Conservation (phyloP, 345 rosid species). For the Lepidium sativum region DNA sequence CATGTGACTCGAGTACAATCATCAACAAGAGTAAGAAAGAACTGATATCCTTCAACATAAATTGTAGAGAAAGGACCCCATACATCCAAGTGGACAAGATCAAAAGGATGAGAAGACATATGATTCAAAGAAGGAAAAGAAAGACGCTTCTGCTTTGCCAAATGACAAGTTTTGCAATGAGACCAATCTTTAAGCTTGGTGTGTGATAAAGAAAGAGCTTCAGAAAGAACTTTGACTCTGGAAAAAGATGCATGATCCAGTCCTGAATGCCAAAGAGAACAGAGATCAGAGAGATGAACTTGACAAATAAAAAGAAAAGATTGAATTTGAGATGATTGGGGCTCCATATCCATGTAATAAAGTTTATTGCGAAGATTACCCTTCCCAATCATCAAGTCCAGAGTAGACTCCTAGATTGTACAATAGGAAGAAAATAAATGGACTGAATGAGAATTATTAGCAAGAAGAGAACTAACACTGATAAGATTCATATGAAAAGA, state of each 20-base stretch:
- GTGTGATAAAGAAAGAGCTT: neutral
- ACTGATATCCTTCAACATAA: neutral
- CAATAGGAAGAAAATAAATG: neutral
- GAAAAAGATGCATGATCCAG: neutral
- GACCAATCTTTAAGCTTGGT: neutral
- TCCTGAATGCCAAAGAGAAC: neutral
- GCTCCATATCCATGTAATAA: neutral
- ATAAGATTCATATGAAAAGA: neutral
- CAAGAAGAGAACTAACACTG: neutral
- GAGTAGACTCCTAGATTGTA: neutral
- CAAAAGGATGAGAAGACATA: neutral
- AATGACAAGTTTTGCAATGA: neutral
- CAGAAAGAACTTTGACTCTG: neutral
- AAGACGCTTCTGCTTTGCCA: neutral
- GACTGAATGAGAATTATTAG: no score
- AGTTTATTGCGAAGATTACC: neutral
- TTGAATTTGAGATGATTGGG: neutral
- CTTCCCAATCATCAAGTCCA: neutral
- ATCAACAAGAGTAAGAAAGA: neutral
- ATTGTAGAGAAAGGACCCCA: neutral
- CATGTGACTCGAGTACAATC: no score
- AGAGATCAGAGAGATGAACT: neutral
- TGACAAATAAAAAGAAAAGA: neutral
- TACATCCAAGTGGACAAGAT: neutral
- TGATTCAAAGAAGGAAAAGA: neutral